Evolutionary conservation across 2,329 filamentous ascomycete genomes (phyloP).

Genomic region (Colletotrichum viniferum): DNA sequence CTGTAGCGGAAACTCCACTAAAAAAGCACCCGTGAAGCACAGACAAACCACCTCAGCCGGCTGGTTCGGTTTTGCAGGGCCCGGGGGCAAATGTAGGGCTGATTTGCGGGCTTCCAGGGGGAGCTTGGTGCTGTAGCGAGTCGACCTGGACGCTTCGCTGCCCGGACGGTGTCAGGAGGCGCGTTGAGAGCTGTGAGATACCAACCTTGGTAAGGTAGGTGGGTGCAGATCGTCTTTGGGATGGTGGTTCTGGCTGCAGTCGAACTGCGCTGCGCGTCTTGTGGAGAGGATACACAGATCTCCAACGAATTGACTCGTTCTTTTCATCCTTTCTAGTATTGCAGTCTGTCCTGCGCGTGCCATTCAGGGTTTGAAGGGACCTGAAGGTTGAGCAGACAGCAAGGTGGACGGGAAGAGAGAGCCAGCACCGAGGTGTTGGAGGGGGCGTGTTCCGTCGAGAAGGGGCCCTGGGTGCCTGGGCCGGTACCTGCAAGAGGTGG

Average conservation of each 20-base stretch:
- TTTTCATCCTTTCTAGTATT: not conserved
- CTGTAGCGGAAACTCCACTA: not conserved
- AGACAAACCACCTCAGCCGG: not conserved
- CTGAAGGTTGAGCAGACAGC: not conserved
- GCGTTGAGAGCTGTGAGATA: not conserved
- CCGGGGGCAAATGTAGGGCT: constrained; percentile 11
- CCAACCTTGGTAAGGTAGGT: not conserved
- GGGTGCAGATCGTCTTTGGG: not conserved
- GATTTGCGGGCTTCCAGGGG: constrained; percentile 15
- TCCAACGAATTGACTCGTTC: not conserved
- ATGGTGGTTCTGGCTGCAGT: not conserved
- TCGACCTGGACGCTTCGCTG: not conserved
- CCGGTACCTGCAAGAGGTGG: constrained; percentile 7
- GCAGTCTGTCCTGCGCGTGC: not conserved
- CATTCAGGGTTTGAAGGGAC: not conserved
- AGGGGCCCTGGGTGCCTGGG: not conserved
- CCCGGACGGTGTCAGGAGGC: not conserved
- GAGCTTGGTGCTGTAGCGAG: constrained; percentile 12
- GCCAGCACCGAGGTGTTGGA: not conserved
- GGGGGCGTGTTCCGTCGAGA: constrained; percentile 6
- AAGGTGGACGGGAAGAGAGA: not conserved
- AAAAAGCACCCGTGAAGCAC: constrained; percentile 12
- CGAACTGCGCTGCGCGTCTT: not conserved
- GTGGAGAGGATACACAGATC: not conserved
- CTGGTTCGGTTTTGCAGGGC: not conserved